Percentiles rank a stretch among this genome's conserved stretches.
These are phyloP conservation scores for Spinellus fusiger DNA, from an alignment of 192 early-diverging fungal genomes.

Conservation along the genomic window DNA sequence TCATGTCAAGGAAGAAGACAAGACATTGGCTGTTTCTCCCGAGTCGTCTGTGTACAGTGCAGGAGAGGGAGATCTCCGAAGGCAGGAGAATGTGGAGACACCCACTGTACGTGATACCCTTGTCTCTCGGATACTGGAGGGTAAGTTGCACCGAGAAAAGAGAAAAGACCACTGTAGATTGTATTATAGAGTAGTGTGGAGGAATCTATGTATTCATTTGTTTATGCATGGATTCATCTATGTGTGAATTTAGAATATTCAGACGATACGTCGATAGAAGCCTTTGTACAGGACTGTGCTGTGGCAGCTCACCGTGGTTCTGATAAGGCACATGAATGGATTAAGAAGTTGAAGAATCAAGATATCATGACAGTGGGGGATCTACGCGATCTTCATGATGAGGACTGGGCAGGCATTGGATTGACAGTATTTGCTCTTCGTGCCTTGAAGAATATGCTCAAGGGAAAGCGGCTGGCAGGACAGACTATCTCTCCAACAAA, in stretches of 20 bases:
- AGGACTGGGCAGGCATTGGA: constrained; percentile 65
- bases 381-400: constrained; percentile 62
- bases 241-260: constrained; percentile 25
- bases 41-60: not conserved
- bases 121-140: constrained; percentile 30
- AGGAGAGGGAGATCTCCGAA: not conserved
- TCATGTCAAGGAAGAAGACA: not conserved
- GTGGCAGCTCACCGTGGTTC: constrained; percentile 53
- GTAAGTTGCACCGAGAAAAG: too few species aligned
- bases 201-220: not conserved
- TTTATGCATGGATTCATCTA: not conserved
- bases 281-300: constrained; percentile 63
- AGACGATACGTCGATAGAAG: constrained; percentile 60
- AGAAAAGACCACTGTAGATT: too few species aligned
- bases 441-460: constrained; percentile 47
- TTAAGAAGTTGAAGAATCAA: constrained; percentile 62
- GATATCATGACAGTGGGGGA: constrained; percentile 80
- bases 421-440: constrained; percentile 52
- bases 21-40: not conserved
- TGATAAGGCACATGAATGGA: constrained; percentile 75
- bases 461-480: constrained; percentile 34
- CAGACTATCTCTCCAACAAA: not conserved
- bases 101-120: constrained; percentile 12
- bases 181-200: too few species aligned
- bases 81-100: not conserved